Evolutionary conservation across 805 yeast genomes (phyloP), one percentile per base, ranked within the genome.

Genomic region (Cyberlindnera subsufficiens): DNA sequence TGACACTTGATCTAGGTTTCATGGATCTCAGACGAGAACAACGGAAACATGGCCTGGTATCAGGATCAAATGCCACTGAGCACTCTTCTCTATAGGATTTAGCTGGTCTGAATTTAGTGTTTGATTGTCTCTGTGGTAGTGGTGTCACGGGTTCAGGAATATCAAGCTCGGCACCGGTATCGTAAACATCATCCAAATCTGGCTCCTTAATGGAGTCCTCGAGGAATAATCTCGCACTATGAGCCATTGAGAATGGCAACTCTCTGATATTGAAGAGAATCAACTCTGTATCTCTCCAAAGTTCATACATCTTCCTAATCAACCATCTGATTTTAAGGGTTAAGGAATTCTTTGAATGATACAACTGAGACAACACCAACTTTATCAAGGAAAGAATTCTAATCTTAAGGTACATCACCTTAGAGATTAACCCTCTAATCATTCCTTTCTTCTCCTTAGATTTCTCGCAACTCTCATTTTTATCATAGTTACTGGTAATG

Each of bases 271-370:
- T 46, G 22, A 25, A 39, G 3, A 46, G 30, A 10, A 46, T 27
- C 30, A 25, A 9, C 25, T 43, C 50, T 27, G 47, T 43, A 14
- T 46, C 45, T 4, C 17, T 7, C 50, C 50, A 46, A n/a, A 40
- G n/a, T 10, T 10, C 25, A 22, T 38, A 43, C 5, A 39, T 8
- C 18, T 34, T 36, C 14, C 16, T 40, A 14, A 46, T 36, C n/a
- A 33, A 4, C 35, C 39, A 38, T 19, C 33, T 38, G 5, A 38
- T 11, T 20, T 30, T 36, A 2, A 2, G 11, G n/a, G 25, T 27
- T 10, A 33, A 8, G 13, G 3, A 5, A 22, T 25, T 19, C 17
- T 37, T 41, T 16, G 19, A 27, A 35, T 38, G 13, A 14, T 16
- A 22, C 7, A 20, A 3, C 29, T 35, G 35, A 11, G 11, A 30